A percentile compares a stretch with the other conserved stretches of the same genome.
Conservation (phyloP, 2,329 filamentous ascomycete genomes). For the Talaromyces islandicus region DNA sequence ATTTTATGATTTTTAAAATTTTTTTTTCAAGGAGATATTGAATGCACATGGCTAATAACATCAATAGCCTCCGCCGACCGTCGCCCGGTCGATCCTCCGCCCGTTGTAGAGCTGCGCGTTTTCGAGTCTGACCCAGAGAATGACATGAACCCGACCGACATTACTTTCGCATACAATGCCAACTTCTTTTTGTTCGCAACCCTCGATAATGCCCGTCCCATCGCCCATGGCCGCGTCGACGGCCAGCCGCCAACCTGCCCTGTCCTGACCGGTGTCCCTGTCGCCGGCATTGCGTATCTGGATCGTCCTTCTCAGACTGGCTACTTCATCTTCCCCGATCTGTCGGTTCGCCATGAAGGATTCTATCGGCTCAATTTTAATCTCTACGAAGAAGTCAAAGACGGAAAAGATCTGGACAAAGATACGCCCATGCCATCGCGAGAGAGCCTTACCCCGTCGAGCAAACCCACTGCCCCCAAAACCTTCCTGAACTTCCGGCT, state of each 20-base stretch:
- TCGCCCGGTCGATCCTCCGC: conserved; percentile 88
- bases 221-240: conserved; percentile 73
- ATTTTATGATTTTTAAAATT: too few species aligned
- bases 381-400: conserved; percentile 89
- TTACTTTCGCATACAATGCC: conserved; percentile 88
- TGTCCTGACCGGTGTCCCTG: conserved; percentile 87
- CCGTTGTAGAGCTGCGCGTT: conserved; percentile 85
- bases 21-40: neutral
- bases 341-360: conserved; percentile 93
- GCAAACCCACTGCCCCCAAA: conserved; percentile 38
- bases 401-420: conserved; percentile 68
- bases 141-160: conserved; percentile 58
- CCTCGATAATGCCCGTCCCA: conserved; percentile 74
- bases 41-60: conserved; percentile 9
- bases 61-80: conserved; percentile 71
- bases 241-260: conserved; percentile 63
- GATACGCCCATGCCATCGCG: conserved; percentile 39
- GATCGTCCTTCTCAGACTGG: conserved; percentile 74
- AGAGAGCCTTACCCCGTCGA: conserved; percentile 20
- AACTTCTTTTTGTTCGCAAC: conserved; percentile 98
- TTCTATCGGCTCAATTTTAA: conserved; percentile 88
- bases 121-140: conserved; percentile 57
- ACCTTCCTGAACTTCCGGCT: conserved; percentile 74
- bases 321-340: conserved; percentile 96
- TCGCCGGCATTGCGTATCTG: conserved; percentile 92